Evolutionary conservation across 345 rosid species (phyloP).

Genomic region (Streptanthus diversifolius): DNA sequence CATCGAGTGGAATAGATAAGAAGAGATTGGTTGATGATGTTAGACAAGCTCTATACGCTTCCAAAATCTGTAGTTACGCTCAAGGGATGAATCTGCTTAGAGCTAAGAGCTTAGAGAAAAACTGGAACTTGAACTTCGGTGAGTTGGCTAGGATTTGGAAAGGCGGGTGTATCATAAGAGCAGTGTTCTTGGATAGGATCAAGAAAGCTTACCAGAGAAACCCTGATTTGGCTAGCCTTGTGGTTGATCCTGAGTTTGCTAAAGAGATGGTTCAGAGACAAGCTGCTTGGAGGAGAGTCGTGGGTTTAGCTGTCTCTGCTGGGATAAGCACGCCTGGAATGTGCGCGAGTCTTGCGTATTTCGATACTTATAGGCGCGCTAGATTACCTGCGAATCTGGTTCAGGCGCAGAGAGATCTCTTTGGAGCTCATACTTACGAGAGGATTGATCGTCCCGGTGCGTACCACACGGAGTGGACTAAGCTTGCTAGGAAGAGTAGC

Average conservation of each 20-base stretch:
- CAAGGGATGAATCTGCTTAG: slow-evolving; percentile 96
- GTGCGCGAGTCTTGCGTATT: slow-evolving; percentile 94
- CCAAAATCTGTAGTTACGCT: slow-evolving; percentile 92
- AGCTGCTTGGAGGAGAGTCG: slow-evolving; percentile 97
- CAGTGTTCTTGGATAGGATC: slow-evolving; percentile 94
- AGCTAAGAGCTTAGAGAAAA: slow-evolving; percentile 75
- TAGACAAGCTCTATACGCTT: slow-evolving; percentile 87
- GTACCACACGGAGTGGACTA: slow-evolving; percentile 87
- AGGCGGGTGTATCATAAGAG: slow-evolving; percentile 95
- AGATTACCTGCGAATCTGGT: slow-evolving; percentile 88
- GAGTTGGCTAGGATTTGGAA: slow-evolving; percentile 97
- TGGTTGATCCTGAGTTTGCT: slow-evolving; percentile 95
- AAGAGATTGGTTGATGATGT: slow-evolving; percentile 92
- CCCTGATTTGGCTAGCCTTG: slow-evolving; percentile 76
- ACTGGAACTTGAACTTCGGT: slow-evolving; percentile 84
- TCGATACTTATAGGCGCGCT: slow-evolving; percentile 89
- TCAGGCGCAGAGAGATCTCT: slow-evolving; percentile 97
- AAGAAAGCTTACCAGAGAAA: slow-evolving; percentile 93
- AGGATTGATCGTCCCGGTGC: slow-evolving; percentile 79
- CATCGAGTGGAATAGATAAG: slow-evolving; percentile 54
- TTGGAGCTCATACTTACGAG: slow-evolving; percentile 96
- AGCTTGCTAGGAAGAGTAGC: slow-evolving; percentile 61
- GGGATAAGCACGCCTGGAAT: slow-evolving; percentile 98
- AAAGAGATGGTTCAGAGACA: slow-evolving; percentile 98
- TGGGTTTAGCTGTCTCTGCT: slow-evolving; percentile 77